These are phyloP conservation scores for Blastobotrys attinorum DNA, from an alignment of 805 yeast genomes.

Conservation along the genomic window DNA sequence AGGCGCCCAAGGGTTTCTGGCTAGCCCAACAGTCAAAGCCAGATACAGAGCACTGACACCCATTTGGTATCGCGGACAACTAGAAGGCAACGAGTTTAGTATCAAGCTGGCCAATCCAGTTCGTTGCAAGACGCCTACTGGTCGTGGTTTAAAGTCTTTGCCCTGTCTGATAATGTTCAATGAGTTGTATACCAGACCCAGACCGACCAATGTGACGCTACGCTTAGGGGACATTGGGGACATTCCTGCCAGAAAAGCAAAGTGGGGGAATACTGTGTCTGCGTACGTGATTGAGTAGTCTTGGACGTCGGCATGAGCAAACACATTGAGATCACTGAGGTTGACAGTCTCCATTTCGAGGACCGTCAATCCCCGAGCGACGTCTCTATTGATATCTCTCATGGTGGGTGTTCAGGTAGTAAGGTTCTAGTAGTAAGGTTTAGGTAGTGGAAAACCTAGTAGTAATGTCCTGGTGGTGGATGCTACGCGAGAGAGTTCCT, in stretches of 20 bases:
- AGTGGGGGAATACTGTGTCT: conserved; percentile 27
- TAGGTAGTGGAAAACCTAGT: too few species aligned
- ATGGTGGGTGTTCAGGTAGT: conserved; percentile 9
- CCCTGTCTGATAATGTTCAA: conserved; percentile 6
- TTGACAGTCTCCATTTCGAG: conserved; percentile 26
- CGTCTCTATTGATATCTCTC: conserved; percentile 23
- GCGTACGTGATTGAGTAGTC: conserved; percentile 21
- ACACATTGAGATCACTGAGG: conserved; percentile 9
- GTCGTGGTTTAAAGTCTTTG: conserved; percentile 13
- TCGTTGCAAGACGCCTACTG: conserved; percentile 26
- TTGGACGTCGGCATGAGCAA: conserved; percentile 20
- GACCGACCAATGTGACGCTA: conserved; percentile 20
- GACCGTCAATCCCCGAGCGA: conserved; percentile 24
- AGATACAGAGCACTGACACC: conserved; percentile 24
- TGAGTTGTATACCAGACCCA: conserved; percentile 25
- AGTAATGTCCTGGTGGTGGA: too few species aligned
- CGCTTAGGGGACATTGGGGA: conserved; percentile 13
- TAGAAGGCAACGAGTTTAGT: conserved; percentile 8
- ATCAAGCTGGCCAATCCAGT: conserved; percentile 22
- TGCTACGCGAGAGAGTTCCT: too few species aligned
- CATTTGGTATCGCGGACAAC: conserved; percentile 9
- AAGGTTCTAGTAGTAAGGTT: too few species aligned
- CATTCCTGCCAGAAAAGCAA: conserved; percentile 26
- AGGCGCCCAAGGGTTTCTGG: conserved; percentile 23
- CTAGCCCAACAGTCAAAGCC: conserved; percentile 19